phyloP scores from a whole-genome alignment of 176 grass and related monocot species.

The Raddia distichophylla region DNA sequence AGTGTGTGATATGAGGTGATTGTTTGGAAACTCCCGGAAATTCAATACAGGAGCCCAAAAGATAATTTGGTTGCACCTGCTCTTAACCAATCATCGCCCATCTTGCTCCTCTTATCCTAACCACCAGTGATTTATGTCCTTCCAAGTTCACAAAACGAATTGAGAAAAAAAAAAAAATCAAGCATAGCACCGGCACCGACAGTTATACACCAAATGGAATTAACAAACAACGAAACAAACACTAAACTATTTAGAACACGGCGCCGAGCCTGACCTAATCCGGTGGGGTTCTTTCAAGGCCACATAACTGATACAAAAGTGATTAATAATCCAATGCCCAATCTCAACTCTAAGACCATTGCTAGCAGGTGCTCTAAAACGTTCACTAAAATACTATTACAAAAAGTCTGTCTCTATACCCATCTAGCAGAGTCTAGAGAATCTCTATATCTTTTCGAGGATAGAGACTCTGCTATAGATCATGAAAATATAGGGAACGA shows the following conservation, averaged over 20 bases:
- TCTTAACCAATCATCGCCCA: neutral
- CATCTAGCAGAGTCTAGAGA: no score
- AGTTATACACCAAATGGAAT: neutral
- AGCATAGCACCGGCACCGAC: neutral
- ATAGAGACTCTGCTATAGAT: no score
- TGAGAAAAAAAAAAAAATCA: neutral
- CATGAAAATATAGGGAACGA: no score
- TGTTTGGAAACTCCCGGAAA: neutral
- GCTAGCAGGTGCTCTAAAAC: no score
- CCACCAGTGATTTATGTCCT: neutral
- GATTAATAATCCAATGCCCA: neutral
- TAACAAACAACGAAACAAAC: neutral
- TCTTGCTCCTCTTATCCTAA: neutral
- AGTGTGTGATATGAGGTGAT: neutral
- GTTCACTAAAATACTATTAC: no score
- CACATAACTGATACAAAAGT: conserved; percentile 1
- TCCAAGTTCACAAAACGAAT: neutral
- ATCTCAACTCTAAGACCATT: neutral
- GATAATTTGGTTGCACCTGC: neutral
- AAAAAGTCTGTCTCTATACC: no score
- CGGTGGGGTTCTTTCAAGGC: neutral
- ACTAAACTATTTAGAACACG: neutral
- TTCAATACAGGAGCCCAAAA: neutral
- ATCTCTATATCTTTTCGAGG: no score
- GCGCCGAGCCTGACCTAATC: neutral